Evolutionary conservation across 352 stramenopile species (phyloP), one percentile per base, ranked within the genome.

Genomic region (Pythium angustatum): DNA sequence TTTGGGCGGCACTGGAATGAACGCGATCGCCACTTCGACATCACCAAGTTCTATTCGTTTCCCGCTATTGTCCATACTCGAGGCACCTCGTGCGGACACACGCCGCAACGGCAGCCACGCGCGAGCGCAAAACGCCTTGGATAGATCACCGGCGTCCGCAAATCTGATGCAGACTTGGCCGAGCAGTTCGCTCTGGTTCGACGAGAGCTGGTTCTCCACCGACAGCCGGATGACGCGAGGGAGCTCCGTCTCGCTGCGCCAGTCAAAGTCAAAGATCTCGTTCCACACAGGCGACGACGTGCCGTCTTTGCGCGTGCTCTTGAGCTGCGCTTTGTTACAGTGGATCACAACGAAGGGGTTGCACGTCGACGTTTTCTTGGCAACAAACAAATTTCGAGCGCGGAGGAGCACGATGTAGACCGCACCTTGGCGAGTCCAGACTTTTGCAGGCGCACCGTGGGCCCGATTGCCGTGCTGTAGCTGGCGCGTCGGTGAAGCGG

Each of bases 211-310:
- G 40, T 87, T 92, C 44, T 90, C 79, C 19, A 92, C 48, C 17
- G 77, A 69, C 33, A 92, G 50, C 6, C 78, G 77, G 0, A 88
- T 59, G 0, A 58, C 51, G 0, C 60, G 58, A 2, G 64, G 55
- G 2, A 65, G n/a, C 11, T 75, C 64, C 1, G 51, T 65, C 2
- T 61, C 47, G 28, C 58, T 50, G 38, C 64, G 50, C 79, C 76
- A 87, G 51, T 87, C 83, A 63, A 92, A 92, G 60, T 92, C 83
- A 28, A 92, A 90, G 2, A 90, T 52, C 40, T 92, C 83, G 61
- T 92, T 90, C 83, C 83, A 92, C 26, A 87, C 77, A 0, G 83
- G 83, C 2, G 76, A 63, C 24, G 84, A 83, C 17, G 78, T 80
- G 5, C 78, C 83, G 31, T 92, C 83, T 50, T 86, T 90, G 1